phyloP scores from a whole-genome alignment of 2,329 filamentous ascomycete species.

The Ramularia collo-cygni region DNA sequence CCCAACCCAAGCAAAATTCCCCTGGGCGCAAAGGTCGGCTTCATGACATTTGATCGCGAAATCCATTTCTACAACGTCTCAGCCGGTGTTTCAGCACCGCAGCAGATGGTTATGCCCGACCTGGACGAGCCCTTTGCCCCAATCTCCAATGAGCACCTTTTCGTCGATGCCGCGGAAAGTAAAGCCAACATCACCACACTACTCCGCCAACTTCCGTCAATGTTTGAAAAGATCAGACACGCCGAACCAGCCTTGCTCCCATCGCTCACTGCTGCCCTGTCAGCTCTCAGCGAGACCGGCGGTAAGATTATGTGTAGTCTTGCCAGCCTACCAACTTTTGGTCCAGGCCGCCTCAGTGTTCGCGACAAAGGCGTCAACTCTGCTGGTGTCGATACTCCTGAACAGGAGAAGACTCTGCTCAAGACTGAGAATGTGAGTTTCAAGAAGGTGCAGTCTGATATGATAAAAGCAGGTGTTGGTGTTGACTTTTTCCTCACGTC shows the following conservation, averaged over 20 bases:
- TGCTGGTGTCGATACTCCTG: constrained; percentile 69
- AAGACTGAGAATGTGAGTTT: constrained; percentile 83
- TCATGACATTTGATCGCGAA: constrained; percentile 93
- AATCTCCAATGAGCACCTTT: constrained; percentile 72
- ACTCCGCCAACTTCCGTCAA: constrained; percentile 71
- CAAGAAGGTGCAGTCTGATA: constrained; percentile 78
- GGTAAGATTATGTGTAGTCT: constrained; percentile 89
- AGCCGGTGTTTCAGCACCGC: constrained; percentile 71
- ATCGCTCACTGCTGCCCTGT: constrained; percentile 72
- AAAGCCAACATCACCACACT: constrained; percentile 82
- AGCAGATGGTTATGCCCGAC: constrained; percentile 98
- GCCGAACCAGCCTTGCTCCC: constrained; percentile 84
- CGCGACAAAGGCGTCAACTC: constrained; percentile 83
- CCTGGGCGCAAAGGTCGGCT: constrained; percentile 77
- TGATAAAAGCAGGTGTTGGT: constrained; percentile 80
- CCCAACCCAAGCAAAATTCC: constrained; percentile 55
- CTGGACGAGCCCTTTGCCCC: constrained; percentile 95
- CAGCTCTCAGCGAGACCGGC: constrained; percentile 78
- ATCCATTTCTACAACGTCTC: constrained; percentile 97
- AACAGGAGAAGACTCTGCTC: constrained; percentile 86
- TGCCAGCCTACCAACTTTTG: constrained; percentile 82
- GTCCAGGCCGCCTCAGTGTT: constrained; percentile 75
- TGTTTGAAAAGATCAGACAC: constrained; percentile 84
- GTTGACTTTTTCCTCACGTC: constrained; percentile 92
- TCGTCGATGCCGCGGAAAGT: constrained; percentile 89